A percentile compares a stretch with the other conserved stretches of the same genome.
These are phyloP conservation scores for Antarctomyces pellizariae DNA, from an alignment of 495 filamentous ascomycete species.

Conservation along the genomic window DNA sequence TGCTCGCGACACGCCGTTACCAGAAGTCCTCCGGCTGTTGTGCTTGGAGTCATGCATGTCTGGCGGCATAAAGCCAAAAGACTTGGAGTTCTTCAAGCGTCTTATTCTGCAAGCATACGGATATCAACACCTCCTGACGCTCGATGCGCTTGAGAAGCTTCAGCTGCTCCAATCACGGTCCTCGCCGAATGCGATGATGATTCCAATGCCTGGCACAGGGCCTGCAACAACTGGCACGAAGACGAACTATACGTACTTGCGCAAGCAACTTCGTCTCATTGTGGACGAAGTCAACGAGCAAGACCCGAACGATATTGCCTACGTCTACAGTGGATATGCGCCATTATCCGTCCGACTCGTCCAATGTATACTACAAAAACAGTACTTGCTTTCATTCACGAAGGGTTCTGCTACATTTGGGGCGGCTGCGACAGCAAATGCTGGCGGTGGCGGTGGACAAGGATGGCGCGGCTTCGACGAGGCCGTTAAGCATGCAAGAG, in stretches of 20 bases:
- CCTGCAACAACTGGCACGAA: constrained; percentile 34
- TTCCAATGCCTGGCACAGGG: constrained; percentile 34
- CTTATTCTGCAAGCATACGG: constrained; percentile 83
- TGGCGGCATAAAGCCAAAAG: constrained; percentile 65
- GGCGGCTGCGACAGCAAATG: constrained; percentile 21
- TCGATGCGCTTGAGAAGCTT: constrained; percentile 75
- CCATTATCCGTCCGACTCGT: constrained; percentile 81
- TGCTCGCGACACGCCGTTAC: constrained; percentile 54
- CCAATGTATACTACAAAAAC: constrained; percentile 88
- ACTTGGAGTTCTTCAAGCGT: constrained; percentile 73
- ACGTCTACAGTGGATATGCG: constrained; percentile 92
- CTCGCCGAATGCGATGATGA: constrained; percentile 44
- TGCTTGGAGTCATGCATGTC: constrained; percentile 81
- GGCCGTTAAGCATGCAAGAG: constrained; percentile 58
- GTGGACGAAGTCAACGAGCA: constrained; percentile 94
- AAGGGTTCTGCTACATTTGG: constrained; percentile 24
- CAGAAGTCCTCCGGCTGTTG: constrained; percentile 58
- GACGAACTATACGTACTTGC: constrained; percentile 77
- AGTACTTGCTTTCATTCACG: constrained; percentile 46
- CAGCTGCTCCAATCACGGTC: constrained; percentile 53
- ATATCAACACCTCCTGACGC: constrained; percentile 76
- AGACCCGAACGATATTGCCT: constrained; percentile 89
- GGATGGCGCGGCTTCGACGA: constrained; percentile 88
- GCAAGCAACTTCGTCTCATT: constrained; percentile 67
- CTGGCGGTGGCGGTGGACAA: constrained; percentile 35